Evolutionary conservation across 1,284 basidiomycete genomes (phyloP), one percentile per base, ranked within the genome.

Genomic region (Porphyrellus sp.): DNA sequence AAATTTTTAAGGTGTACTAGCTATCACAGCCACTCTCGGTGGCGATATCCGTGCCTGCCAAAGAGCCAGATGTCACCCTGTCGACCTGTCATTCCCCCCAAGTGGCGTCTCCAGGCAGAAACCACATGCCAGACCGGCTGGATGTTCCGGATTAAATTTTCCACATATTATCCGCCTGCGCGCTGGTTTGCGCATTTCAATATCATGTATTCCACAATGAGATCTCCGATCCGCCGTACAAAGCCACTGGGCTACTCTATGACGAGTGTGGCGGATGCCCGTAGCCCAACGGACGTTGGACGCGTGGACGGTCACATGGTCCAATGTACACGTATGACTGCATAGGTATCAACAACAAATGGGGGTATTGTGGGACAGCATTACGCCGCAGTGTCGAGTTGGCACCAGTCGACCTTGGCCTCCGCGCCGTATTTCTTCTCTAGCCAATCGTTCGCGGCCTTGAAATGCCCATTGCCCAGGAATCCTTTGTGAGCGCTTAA

Each of bases 391-490:
- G 30, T 5, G 33, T 69, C 67, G 40, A 87, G 74, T 51, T 72
- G 73, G 66, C 82, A 83, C 91, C 91, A 94, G 65, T 93, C 80
- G 28, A 94, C 87, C 49, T 74, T 78, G 30, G 81, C 83, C 33
- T 82, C 83, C 11, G 74, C 60, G 5, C 91, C 91, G 61, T 93
- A 93, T 57, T 82, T 83, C 55, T 77, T 65, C 63, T 81, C 80
- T 18, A 94, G 74, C 91, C 91, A 94, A 55, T 84, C 78, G 66
- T 93, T 96, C 35, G 93, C 90, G 57, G 82, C 77, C 63, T 80
- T 85, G 74, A 98, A 98, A 73, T 98, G 95, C 28, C 84, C 85
- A 70, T 96, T 97, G 44, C 92, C 92, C 53, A 94, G 72, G 76
- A 98, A 98, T 12, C 95, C 93, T 50, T 80, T 77, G 60, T 82